Base-by-base conservation (phyloP, 169 alveolate genomes). In the Perkinsus marinus region DNA sequence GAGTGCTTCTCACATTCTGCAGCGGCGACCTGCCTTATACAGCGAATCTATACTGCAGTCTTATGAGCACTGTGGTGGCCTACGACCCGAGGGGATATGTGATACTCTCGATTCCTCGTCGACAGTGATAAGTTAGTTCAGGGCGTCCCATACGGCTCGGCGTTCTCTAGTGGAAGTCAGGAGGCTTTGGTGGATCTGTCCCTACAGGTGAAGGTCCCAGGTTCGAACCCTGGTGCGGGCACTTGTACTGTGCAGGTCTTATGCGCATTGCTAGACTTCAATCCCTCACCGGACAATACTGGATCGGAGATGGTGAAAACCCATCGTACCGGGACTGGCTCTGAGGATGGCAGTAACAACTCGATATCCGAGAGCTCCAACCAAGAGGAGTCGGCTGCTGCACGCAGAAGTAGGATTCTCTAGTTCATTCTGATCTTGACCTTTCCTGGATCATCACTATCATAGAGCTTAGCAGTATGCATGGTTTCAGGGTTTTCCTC, bases 11-110 rank as follows among this genome's bases (percentile, higher is more conserved):
- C 34, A 57, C 79, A 0, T 57, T 57, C 22, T 57, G 79, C 34
- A 57, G 79, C 22, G 93, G 93, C 39, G 39, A 92, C 69, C 89
- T 39, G 22, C 93, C 93, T 0, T 92, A 92, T 68, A 92, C 93
- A 5, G 91, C 91, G 17, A 39, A 89, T 17, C 68, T 89, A 36
- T 89, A 39, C 34, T 89, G 91, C 30, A 38, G 68, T 22, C 46
- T 89, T 30, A 89, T 39, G 91, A 89, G 91, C 57, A 37, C 57
- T 16, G 91, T 89, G 91, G 41, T 39, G 13, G 46, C 91, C 68
- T 89, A 89, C 68, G 41, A 69, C 41, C 90, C 90, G 34, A 39
- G 26, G 36, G 91, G 38, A 0, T 90, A 38, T 43, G 34, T 90
- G 37, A n/a, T 41, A 41, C n/a, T 16, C 19, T 34, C 10, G 2